These are phyloP conservation scores for Albugo laibachii DNA, from an alignment of 352 stramenopile species.

Conservation along the genomic window DNA sequence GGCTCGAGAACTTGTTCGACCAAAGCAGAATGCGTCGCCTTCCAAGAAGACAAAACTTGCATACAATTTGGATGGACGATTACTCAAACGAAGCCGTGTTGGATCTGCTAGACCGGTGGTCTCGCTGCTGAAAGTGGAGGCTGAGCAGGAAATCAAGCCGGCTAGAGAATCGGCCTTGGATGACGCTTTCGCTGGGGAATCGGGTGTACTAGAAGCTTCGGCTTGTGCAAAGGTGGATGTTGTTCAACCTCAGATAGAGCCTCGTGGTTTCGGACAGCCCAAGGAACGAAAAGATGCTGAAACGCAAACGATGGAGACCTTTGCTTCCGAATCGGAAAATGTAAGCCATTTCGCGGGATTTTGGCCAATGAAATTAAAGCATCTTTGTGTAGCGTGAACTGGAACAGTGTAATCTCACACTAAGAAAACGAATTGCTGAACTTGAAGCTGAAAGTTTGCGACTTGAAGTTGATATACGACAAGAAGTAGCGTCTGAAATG, in stretches of 20 bases:
- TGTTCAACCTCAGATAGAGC: constrained; percentile 6
- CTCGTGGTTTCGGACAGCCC: constrained; percentile 11
- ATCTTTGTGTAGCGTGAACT: neutral
- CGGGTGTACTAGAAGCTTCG: constrained; percentile 1
- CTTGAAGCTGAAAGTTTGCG: constrained; percentile 16
- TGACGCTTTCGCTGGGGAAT: constrained; percentile 2
- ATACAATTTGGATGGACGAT: constrained; percentile 12
- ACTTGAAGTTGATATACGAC: constrained; percentile 33
- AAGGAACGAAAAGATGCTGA: constrained; percentile 14
- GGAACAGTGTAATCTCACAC: neutral
- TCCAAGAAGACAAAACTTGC: constrained; percentile 15
- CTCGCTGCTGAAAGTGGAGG: constrained; percentile 23
- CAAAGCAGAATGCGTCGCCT: constrained; percentile 12
- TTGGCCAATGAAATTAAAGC: constrained; percentile 15
- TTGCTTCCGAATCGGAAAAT: neutral
- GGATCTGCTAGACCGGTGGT: neutral
- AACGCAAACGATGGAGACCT: constrained; percentile 11
- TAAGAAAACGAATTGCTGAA: constrained; percentile 1
- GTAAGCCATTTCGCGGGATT: neutral
- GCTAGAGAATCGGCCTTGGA: constrained; percentile 16
- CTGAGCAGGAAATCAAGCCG: too few relatives aligned
- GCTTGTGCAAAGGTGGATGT: neutral
- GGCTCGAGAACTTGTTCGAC: constrained; percentile 79
- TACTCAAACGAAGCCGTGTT: constrained; percentile 7
- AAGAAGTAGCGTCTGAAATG: constrained; percentile 16